A percentile compares a stretch with the other conserved stretches of the same genome.
Conservation (phyloP, 768 basidiomycete species). For the Asterophora parasitica region DNA sequence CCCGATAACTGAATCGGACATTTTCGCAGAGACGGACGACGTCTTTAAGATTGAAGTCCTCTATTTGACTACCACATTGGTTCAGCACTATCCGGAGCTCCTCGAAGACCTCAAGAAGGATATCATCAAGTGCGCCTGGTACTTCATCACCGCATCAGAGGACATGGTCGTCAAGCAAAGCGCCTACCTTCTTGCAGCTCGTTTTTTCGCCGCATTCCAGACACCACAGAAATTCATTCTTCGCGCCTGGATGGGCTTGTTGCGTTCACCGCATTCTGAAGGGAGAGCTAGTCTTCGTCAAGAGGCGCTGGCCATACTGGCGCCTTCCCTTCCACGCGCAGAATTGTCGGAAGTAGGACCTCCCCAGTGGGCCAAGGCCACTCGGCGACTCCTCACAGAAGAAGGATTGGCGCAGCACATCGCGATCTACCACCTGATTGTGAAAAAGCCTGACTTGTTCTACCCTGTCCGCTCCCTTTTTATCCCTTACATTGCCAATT, state of each 20-base stretch:
- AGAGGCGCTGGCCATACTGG: slow-evolving; percentile 80
- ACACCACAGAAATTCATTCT: slow-evolving; percentile 89
- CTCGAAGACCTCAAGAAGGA: slow-evolving; percentile 83
- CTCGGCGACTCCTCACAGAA: slow-evolving; percentile 81
- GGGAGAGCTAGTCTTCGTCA: slow-evolving; percentile 79
- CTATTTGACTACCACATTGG: slow-evolving; percentile 82
- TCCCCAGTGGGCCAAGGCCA: slow-evolving; percentile 82
- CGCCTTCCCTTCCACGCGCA: slow-evolving; percentile 69
- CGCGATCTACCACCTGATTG: slow-evolving; percentile 88
- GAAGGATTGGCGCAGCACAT: slow-evolving; percentile 72
- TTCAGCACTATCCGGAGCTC: slow-evolving; percentile 79
- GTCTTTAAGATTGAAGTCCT: slow-evolving; percentile 87
- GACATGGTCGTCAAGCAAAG: slow-evolving; percentile 92
- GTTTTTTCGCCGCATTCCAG: slow-evolving; percentile 87
- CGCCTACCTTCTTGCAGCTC: slow-evolving; percentile 83
- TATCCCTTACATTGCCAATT: slow-evolving; percentile 89
- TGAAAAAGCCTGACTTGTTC: slow-evolving; percentile 87
- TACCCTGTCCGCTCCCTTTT: slow-evolving; percentile 91
- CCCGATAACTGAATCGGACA: slow-evolving; percentile 54
- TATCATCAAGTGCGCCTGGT: slow-evolving; percentile 91
- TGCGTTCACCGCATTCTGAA: slow-evolving; percentile 67
- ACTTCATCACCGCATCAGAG: slow-evolving; percentile 69
- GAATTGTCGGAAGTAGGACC: slow-evolving; percentile 53
- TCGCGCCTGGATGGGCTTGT: slow-evolving; percentile 84
- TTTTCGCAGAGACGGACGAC: slow-evolving; percentile 66